Conservation (phyloP, 495 filamentous ascomycete genomes). For the Friedmanniomyces simplex region DNA sequence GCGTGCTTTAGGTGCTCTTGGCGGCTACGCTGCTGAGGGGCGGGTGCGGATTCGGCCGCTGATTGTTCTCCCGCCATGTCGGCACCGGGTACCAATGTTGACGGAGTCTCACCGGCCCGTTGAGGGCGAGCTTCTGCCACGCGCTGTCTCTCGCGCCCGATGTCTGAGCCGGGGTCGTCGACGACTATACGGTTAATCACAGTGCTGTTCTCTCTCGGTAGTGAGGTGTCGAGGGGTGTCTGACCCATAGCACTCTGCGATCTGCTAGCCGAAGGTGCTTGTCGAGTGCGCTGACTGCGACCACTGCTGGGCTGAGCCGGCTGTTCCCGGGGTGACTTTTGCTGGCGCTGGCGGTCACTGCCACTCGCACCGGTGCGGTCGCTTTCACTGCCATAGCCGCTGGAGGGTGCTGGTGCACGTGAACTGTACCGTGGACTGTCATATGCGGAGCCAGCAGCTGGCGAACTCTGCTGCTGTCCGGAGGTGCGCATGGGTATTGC, state of each 20-base stretch:
- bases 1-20: constrained; percentile 60
- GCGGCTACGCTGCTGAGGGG: constrained; percentile 54
- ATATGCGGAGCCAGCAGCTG: constrained; percentile 15
- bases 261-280: constrained; percentile 32
- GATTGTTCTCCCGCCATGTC: constrained; percentile 44
- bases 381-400: constrained; percentile 19
- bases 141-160: constrained; percentile 66
- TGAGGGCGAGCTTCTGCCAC: constrained; percentile 51
- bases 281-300: constrained; percentile 24
- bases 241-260: constrained; percentile 35
- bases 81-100: constrained; percentile 40
- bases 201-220: constrained; percentile 53
- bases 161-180: constrained; percentile 68
- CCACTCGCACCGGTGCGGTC: constrained; percentile 19
- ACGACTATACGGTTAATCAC: constrained; percentile 70
- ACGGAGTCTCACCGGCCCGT: constrained; percentile 37
- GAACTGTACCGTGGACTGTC: constrained; percentile 13
- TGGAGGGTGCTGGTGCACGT: not conserved
- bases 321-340: constrained; percentile 29
- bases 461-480: constrained; percentile 37
- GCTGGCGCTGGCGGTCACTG: constrained; percentile 32
- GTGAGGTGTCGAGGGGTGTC: constrained; percentile 34
- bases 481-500: constrained; percentile 43
- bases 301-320: constrained; percentile 32
- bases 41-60: constrained; percentile 52